Percentiles rank a stretch among this genome's conserved stretches.
These are phyloP conservation scores for Penicillium fimorum DNA, from an alignment of 495 filamentous ascomycete species.

Conservation along the genomic window DNA sequence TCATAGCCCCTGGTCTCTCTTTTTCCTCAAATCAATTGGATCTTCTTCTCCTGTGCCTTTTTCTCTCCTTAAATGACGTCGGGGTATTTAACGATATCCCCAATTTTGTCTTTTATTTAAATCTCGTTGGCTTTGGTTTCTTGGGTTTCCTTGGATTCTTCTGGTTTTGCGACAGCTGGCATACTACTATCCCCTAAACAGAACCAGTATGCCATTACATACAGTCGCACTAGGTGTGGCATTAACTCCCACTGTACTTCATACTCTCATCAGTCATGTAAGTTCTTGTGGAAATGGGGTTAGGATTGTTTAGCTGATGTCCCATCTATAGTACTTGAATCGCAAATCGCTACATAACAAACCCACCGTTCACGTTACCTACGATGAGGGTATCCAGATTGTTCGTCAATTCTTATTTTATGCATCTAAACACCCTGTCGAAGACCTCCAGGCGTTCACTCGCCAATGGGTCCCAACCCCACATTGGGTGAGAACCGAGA, in stretches of 20 bases:
- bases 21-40: neutral
- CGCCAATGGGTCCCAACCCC: slow-evolving; percentile 85
- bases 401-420: slow-evolving; percentile 80
- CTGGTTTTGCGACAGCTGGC: neutral
- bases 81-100: neutral
- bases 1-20: neutral
- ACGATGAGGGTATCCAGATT: slow-evolving; percentile 88
- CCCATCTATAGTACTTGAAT: slow-evolving; percentile 68
- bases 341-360: slow-evolving; percentile 70
- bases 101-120: neutral
- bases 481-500: slow-evolving; percentile 78
- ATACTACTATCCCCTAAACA: slow-evolving; percentile 10
- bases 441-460: slow-evolving; percentile 89
- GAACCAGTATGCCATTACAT: slow-evolving; percentile 59
- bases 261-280: slow-evolving; percentile 78
- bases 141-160: neutral
- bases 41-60: neutral
- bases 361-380: slow-evolving; percentile 83
- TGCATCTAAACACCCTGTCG: slow-evolving; percentile 82
- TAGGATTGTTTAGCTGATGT: slow-evolving; percentile 12
- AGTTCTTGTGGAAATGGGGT: slow-evolving; percentile 13
- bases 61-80: slow-evolving; percentile 6
- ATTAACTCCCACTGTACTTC: slow-evolving; percentile 74
- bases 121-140: neutral
- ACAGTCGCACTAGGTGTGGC: slow-evolving; percentile 70